Evolutionary conservation across 176 grass and related monocot genomes (phyloP), one percentile per base, ranked within the genome.

Genomic region (Miscanthus lutarioriparius): DNA sequence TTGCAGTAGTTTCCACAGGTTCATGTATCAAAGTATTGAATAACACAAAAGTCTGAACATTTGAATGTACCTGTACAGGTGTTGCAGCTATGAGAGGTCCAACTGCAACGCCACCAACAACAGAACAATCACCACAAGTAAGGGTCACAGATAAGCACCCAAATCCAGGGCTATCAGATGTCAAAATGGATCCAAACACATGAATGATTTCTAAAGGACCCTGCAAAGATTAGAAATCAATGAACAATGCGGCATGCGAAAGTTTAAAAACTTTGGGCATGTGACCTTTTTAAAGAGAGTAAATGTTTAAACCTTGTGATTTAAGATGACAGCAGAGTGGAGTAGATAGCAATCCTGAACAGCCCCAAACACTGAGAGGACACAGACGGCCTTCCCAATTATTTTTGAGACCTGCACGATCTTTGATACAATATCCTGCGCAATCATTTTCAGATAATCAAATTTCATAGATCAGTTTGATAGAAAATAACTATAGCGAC

Each of bases 171-270:
- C 44, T 70, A 75, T 83, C 66, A 75, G 69, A 66, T 80, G 80
- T 80, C 68, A 83, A 90, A 84, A 79, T 70, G 69, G 80, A 90
- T 80, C 84, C 84, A 2, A 66, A 87, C 10, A 83, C 27, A 20
- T 63, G 69, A 66, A 90, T 75, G 70, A 90, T 90, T 80, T 90
- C 75, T 69, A 84, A 79, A 87, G 80, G 84, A 70, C 84, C 84
- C 89, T 90, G 84, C 62, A 69, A 82, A 47, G 81, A 74, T 51
- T 51, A 33, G 47, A 28, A 51, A 32, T 44, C 56, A 86, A 78
- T 69, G 12, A 77, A 68, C 36, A 27, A 22, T 20, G 26, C 5
- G 48, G 10, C 4, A 22, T 22, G 7, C 2, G n/a, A 16, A 9
- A 41, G 36, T 27, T 73, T 66, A 48, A 66, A 67, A 66, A 78